Conservation (phyloP, 495 filamentous ascomycete genomes). For the Aspergillus haitiensis region DNA sequence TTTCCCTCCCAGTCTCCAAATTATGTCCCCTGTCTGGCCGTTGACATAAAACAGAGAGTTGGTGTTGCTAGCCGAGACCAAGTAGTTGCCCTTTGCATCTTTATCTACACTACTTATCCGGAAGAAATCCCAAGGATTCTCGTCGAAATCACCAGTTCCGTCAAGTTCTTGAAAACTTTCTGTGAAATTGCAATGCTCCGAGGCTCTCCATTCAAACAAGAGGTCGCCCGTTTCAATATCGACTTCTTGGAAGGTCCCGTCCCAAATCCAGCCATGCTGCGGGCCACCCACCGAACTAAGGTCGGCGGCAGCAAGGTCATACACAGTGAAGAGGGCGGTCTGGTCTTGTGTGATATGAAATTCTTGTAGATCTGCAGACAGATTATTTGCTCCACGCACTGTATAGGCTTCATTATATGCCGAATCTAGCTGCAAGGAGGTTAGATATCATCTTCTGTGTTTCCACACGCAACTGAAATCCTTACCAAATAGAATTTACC, state of each 20-base stretch:
- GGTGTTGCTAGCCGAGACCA: constrained; percentile 46
- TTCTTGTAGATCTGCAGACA: constrained; percentile 45
- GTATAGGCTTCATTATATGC: constrained; percentile 48
- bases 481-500: constrained; percentile 53
- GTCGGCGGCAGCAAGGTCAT: constrained; percentile 44
- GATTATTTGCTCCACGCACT: constrained; percentile 36
- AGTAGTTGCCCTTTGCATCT: constrained; percentile 41
- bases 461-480: background rate
- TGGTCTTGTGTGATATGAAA: constrained; percentile 49
- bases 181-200: constrained; percentile 37
- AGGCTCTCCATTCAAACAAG: constrained; percentile 45
- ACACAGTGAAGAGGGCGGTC: constrained; percentile 53
- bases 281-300: constrained; percentile 41
- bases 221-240: constrained; percentile 44
- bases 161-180: constrained; percentile 28
- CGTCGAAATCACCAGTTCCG: constrained; percentile 26
- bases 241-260: constrained; percentile 53
- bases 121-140: constrained; percentile 45
- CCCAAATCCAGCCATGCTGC: constrained; percentile 50
- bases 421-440: constrained; percentile 42
- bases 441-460: background rate
- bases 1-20: constrained; percentile 48
- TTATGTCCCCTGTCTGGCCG: constrained; percentile 33
- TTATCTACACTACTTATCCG: constrained; percentile 51
- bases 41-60: constrained; percentile 39